Evolutionary conservation across 495 filamentous ascomycete genomes (phyloP).

Genomic region (Parathielavia appendiculata): DNA sequence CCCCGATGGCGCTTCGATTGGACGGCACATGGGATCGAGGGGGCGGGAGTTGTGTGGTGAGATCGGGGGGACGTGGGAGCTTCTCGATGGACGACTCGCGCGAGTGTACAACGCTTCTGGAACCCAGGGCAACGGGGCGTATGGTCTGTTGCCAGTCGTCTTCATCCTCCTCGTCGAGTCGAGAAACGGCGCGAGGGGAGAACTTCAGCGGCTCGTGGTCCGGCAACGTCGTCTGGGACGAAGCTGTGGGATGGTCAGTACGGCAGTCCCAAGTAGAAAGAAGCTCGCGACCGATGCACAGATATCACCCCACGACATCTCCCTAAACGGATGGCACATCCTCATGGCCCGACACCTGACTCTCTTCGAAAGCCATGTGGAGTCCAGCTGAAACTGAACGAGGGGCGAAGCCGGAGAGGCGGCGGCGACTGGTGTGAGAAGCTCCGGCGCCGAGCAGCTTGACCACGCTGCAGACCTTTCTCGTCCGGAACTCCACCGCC

Average conservation of each 20-base stretch:
- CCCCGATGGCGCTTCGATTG: constrained; percentile 41
- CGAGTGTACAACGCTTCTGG: constrained; percentile 42
- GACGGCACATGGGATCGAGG: constrained; percentile 35
- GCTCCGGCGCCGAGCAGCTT: neutral
- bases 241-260: constrained; percentile 37
- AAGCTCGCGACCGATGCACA: too few species aligned
- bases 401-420: constrained; percentile 4
- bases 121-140: constrained; percentile 33
- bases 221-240: constrained; percentile 50
- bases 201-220: constrained; percentile 46
- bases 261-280: too few species aligned
- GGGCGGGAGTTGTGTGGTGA: constrained; percentile 34
- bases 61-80: constrained; percentile 45
- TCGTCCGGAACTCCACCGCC: neutral
- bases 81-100: constrained; percentile 48
- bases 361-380: constrained; percentile 1
- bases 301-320: neutral
- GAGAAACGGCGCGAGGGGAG: constrained; percentile 38
- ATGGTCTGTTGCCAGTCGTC: constrained; percentile 45
- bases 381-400: constrained; percentile 17
- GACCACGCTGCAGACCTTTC: constrained; percentile 3
- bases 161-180: constrained; percentile 41
- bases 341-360: neutral
- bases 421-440: neutral
- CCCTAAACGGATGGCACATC: neutral